Conservation (phyloP, 2,329 filamentous ascomycete genomes). For the Apiospora kogelbergensis region DNA sequence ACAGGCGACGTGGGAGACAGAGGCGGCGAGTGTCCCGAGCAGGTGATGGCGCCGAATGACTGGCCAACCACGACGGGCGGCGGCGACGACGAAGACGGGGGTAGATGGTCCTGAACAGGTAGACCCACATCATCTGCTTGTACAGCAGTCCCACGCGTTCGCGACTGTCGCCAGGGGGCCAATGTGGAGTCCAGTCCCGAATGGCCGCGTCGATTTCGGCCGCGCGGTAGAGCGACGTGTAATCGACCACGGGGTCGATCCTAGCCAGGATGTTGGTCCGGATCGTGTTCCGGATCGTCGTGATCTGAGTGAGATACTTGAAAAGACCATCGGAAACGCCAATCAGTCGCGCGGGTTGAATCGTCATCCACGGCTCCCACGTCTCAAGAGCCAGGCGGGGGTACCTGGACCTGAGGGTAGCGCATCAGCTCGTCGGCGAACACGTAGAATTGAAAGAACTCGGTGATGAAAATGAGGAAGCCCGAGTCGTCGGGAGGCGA, state of each 20-base stretch:
- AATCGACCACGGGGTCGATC: conserved; percentile 70
- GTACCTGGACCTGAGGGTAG: conserved; percentile 39
- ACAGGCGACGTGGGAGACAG: conserved; percentile 20
- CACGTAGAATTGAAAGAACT: conserved; percentile 85
- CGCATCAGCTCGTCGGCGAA: conserved; percentile 63
- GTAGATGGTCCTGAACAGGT: conserved; percentile 61
- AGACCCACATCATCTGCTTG: conserved; percentile 67
- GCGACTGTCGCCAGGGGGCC: conserved; percentile 57
- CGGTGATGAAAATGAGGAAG: conserved; percentile 64
- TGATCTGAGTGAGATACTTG: conserved; percentile 75
- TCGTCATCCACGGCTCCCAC: conserved; percentile 41
- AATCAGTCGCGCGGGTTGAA: conserved; percentile 60
- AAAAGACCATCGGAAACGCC: conserved; percentile 84
- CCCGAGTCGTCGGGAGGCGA: conserved; percentile 63
- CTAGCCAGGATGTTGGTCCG: conserved; percentile 63
- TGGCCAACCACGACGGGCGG: conserved; percentile 15
- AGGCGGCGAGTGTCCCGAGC: conserved; percentile 17
- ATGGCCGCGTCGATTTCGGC: conserved; percentile 75
- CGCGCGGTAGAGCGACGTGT: conserved; percentile 69
- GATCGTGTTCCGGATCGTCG: conserved; percentile 72
- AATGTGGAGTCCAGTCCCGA: conserved; percentile 69
- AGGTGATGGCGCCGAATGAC: conserved; percentile 11
- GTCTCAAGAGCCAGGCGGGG: conserved; percentile 41
- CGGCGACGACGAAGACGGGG: conserved; percentile 41
- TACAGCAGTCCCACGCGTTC: conserved; percentile 58